Conservation (phyloP, 2,329 filamentous ascomycete genomes). For the Fusarium compactum region DNA sequence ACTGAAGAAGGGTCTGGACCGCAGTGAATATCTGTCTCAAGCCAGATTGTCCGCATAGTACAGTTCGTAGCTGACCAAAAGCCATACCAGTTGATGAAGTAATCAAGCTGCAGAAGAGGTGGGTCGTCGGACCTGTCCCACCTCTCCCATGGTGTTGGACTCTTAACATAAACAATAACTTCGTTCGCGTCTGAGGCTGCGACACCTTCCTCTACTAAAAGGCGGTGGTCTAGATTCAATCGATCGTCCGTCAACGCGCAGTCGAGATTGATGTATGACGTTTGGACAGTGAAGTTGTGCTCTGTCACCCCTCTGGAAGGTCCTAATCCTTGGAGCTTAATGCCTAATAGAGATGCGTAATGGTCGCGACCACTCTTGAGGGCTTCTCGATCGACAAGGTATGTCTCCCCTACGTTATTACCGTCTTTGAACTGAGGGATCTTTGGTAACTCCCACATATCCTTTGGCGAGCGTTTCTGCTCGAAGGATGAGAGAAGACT, state of each 20-base stretch:
- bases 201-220: too few relatives aligned
- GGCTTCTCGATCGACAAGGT: background rate
- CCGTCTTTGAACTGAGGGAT: background rate
- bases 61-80: background rate
- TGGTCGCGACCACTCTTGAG: background rate
- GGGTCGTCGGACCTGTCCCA: background rate
- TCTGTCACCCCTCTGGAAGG: background rate
- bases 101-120: background rate
- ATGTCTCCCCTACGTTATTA: background rate
- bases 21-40: background rate
- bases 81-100: background rate
- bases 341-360: background rate
- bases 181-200: too few relatives aligned
- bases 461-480: background rate
- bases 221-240: too few relatives aligned
- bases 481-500: background rate
- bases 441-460: slow-evolving; percentile 1
- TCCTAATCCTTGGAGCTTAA: background rate
- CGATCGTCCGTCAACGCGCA: background rate
- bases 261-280: background rate
- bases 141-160: background rate
- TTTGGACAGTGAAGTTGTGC: background rate
- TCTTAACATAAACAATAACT: too few relatives aligned
- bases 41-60: background rate
- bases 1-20: background rate